Conservation (phyloP, 176 grass and related monocot species). For the Poa annua region DNA sequence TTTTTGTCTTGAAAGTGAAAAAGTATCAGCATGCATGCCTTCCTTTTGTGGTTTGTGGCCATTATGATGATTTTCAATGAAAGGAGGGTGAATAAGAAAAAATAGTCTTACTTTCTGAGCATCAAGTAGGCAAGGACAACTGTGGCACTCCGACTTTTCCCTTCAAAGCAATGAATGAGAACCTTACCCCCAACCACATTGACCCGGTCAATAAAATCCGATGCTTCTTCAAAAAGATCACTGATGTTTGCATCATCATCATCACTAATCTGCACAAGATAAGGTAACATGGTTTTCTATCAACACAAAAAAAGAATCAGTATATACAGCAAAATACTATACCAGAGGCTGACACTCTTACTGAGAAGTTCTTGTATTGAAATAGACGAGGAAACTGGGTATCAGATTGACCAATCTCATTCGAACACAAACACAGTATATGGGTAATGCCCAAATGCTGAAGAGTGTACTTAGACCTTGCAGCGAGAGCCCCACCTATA, state of each 20-base stretch:
- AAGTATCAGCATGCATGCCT: neutral
- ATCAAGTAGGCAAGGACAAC: constrained; percentile 85
- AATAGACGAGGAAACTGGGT: constrained; percentile 93
- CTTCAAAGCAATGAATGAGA: constrained; percentile 94
- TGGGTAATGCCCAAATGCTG: constrained; percentile 91
- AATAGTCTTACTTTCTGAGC: constrained; percentile 74
- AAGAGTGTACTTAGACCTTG: constrained; percentile 90
- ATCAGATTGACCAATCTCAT: constrained; percentile 99
- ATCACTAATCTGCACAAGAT: constrained; percentile 75
- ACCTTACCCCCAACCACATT: constrained; percentile 69
- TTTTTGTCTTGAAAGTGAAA: neutral
- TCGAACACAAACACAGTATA: constrained; percentile 96
- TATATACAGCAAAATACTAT: constrained; percentile 30
- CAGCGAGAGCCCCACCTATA: constrained; percentile 91
- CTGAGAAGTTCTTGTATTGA: constrained; percentile 95
- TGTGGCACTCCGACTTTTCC: constrained; percentile 93
- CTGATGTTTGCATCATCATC: constrained; percentile 92
- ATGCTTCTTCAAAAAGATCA: constrained; percentile 83
- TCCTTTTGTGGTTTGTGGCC: neutral
- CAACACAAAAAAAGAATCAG: neutral
- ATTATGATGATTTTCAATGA: neutral
- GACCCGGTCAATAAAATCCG: constrained; percentile 67
- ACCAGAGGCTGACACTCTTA: constrained; percentile 53
- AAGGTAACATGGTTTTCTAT: neutral
- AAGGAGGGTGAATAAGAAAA: neutral